Percentiles rank a stretch among this genome's conserved stretches.
These are phyloP conservation scores for Globisporangium canariense DNA, from an alignment of 352 stramenopile species.

Conservation along the genomic window DNA sequence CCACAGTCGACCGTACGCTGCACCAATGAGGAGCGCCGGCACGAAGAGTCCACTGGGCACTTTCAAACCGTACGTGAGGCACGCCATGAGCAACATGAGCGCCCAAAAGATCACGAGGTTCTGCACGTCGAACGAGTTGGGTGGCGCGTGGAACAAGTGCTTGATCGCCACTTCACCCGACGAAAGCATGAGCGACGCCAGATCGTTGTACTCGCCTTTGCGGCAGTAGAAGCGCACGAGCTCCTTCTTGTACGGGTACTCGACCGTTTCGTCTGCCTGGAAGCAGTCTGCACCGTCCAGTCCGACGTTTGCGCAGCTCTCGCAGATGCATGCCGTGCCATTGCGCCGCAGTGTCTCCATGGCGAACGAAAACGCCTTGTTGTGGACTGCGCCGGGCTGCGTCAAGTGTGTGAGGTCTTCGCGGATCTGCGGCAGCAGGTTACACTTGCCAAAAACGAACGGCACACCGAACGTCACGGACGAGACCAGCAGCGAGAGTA, in stretches of 20 bases:
- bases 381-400: constrained; percentile 33
- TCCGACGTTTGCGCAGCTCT: constrained; percentile 47
- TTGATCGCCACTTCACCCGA: constrained; percentile 93
- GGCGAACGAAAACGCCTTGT: constrained; percentile 62
- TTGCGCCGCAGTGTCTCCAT: constrained; percentile 72
- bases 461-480: constrained; percentile 60
- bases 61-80: constrained; percentile 95
- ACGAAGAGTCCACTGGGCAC: constrained; percentile 97
- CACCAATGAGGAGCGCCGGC: constrained; percentile 93
- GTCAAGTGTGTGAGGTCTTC: constrained; percentile 52
- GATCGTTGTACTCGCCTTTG: constrained; percentile 96
- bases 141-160: constrained; percentile 93
- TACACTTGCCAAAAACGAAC: constrained; percentile 64
- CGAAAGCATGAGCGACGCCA: constrained; percentile 95
- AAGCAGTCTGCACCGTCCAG: constrained; percentile 60
- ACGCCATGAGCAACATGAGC: constrained; percentile 81
- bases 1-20: constrained; percentile 92
- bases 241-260: constrained; percentile 83
- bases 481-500: constrained; percentile 58
- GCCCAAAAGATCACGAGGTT: constrained; percentile 77
- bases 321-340: constrained; percentile 65
- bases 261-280: constrained; percentile 57
- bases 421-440: constrained; percentile 47
- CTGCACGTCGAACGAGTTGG: constrained; percentile 68
- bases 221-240: constrained; percentile 95